Conservation (phyloP, 805 yeast species). For the Suhomyces prunicola region DNA sequence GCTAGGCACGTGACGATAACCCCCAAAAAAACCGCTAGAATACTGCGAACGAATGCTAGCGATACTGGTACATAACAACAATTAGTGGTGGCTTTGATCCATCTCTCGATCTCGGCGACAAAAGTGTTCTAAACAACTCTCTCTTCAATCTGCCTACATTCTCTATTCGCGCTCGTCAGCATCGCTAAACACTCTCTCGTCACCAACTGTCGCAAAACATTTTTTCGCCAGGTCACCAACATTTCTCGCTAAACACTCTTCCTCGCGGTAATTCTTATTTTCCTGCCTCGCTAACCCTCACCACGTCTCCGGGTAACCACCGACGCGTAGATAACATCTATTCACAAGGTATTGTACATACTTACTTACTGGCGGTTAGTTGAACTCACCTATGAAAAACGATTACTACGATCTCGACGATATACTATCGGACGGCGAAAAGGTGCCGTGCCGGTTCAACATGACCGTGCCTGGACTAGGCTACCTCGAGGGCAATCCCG, state of each 20-base stretch:
- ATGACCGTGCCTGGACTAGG: constrained; percentile 85
- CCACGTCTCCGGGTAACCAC: background rate
- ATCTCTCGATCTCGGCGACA: too few species aligned
- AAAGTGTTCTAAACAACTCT: too few species aligned
- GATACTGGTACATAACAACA: too few species aligned
- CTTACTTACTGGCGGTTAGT: too few species aligned
- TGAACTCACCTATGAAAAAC: background rate
- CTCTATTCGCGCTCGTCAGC: too few species aligned
- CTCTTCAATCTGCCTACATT: too few species aligned
- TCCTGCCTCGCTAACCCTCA: background rate
- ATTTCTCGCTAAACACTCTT: background rate
- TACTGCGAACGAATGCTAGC: background rate
- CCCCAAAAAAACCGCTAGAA: background rate
- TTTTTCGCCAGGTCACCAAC: background rate
- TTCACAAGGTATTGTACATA: too few species aligned
- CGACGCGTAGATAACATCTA: background rate
- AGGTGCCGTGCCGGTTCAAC: constrained; percentile 76
- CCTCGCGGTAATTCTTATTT: background rate
- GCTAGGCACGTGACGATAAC: background rate
- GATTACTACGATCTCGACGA: constrained; percentile 74
- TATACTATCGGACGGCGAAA: constrained; percentile 65
- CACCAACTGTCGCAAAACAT: background rate
- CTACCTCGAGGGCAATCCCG: constrained; percentile 75
- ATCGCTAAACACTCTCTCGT: background rate
- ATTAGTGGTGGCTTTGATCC: too few species aligned